phyloP scores from a whole-genome alignment of 1,284 basidiomycete species.

The Ustilago trichophora region DNA sequence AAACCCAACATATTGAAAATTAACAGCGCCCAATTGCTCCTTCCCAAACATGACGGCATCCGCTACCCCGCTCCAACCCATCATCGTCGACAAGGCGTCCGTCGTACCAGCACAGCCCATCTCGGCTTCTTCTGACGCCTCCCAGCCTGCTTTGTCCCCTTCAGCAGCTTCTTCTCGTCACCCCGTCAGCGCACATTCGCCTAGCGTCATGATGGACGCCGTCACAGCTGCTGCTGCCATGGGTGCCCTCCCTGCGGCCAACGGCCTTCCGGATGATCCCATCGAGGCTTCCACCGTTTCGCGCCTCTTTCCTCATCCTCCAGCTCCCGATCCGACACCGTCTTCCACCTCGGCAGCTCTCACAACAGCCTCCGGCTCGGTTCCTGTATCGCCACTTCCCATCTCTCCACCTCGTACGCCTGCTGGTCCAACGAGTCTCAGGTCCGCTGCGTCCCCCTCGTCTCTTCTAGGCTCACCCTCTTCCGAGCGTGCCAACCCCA shows the following conservation, averaged over 20 bases:
- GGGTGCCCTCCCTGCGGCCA: constrained; percentile 52
- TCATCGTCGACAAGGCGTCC: constrained; percentile 17
- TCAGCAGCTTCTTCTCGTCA: no score
- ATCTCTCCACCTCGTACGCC: constrained; percentile 28
- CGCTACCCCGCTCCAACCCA: constrained; percentile 19
- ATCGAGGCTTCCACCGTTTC: constrained; percentile 53
- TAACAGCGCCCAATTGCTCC: no score
- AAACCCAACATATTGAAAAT: no score
- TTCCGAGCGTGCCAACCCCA: constrained; percentile 28
- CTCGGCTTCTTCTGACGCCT: constrained; percentile 6
- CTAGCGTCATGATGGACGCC: constrained; percentile 19
- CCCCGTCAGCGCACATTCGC: constrained; percentile 8
- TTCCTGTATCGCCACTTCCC: constrained; percentile 37
- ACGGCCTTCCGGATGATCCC: constrained; percentile 60
- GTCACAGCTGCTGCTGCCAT: constrained; percentile 28
- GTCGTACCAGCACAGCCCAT: constrained; percentile 1
- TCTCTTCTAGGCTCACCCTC: constrained; percentile 20
- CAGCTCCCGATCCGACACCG: constrained; percentile 35
- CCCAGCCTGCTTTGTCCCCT: no score
- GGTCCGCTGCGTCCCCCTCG: constrained; percentile 16
- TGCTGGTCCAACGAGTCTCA: constrained; percentile 16
- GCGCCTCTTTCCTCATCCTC: constrained; percentile 58
- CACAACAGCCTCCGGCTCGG: constrained; percentile 12
- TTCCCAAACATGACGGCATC: constrained; percentile 12
- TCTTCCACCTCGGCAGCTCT: constrained; percentile 4